Conservation (phyloP, 1,139 yeast genomes). For the Lizanozyma gosingica region DNA sequence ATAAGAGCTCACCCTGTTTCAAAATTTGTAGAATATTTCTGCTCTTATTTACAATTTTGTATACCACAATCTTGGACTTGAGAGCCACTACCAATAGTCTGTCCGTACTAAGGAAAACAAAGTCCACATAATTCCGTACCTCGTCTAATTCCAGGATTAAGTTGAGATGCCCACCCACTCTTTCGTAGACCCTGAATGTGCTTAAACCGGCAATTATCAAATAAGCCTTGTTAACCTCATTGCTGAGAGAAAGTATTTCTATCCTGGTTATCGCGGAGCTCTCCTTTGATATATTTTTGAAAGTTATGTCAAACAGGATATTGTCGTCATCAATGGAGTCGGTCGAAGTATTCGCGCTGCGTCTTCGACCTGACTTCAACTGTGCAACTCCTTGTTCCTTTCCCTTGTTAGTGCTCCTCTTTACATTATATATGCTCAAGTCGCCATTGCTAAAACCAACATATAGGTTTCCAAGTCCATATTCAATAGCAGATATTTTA, state of each 20-base stretch:
- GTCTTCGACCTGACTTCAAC: neutral
- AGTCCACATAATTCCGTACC: constrained; percentile 11
- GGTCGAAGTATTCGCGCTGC: constrained; percentile 1
- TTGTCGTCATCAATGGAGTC: constrained; percentile 9
- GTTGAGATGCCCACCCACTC: constrained; percentile 27
- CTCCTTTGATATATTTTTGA: constrained; percentile 17
- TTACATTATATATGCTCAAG: constrained; percentile 14
- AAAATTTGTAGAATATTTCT: constrained; percentile 23
- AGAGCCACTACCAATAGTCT: constrained; percentile 21
- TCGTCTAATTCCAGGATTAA: constrained; percentile 24
- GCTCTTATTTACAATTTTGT: constrained; percentile 20
- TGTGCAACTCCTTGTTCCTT: neutral
- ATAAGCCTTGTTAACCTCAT: constrained; percentile 16
- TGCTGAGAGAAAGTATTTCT: constrained; percentile 11
- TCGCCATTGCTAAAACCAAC: constrained; percentile 33
- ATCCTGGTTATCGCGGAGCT: constrained; percentile 15
- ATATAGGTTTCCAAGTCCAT: constrained; percentile 15
- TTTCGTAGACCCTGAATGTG: constrained; percentile 21
- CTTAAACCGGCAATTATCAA: constrained; percentile 20
- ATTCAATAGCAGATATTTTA: constrained; percentile 19
- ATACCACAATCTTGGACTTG: constrained; percentile 23
- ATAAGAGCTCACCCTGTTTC: constrained; percentile 15
- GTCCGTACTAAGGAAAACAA: constrained; percentile 12
- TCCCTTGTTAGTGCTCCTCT: neutral
- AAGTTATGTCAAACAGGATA: constrained; percentile 12